These are phyloP conservation scores for Theileria orientalis DNA, from an alignment of 169 alveolate species.

Conservation along the genomic window DNA sequence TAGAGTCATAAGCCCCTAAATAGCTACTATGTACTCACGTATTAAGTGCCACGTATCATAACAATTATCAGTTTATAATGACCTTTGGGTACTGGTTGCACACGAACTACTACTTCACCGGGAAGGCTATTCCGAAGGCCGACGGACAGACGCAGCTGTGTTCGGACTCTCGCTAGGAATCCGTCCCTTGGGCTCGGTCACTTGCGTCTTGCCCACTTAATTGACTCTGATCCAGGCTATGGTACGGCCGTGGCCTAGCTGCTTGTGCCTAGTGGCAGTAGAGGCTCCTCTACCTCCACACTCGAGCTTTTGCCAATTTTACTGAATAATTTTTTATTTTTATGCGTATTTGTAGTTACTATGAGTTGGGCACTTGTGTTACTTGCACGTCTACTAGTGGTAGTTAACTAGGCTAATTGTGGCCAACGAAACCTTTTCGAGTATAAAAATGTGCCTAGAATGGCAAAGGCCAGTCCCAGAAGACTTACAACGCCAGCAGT, in stretches of 20 bases:
- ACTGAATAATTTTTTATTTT: too few relatives aligned
- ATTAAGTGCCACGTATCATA: too few relatives aligned
- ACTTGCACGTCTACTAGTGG: too few relatives aligned
- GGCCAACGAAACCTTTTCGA: slow-evolving; percentile 18
- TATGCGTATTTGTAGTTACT: too few relatives aligned
- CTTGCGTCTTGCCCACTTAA: not conserved
- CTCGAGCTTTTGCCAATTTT: too few relatives aligned
- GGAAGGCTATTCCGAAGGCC: slow-evolving; percentile 78
- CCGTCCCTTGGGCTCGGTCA: too few relatives aligned
- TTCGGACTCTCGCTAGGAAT: slow-evolving; percentile 64
- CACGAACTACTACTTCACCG: slow-evolving; percentile 81
- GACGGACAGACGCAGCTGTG: slow-evolving; percentile 80
- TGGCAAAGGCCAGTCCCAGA: not conserved
- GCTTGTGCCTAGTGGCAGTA: not conserved
- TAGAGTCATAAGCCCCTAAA: not conserved
- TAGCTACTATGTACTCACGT: not conserved
- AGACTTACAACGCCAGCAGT: slow-evolving; percentile 11
- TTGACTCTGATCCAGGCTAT: not conserved
- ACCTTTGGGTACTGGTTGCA: slow-evolving; percentile 77
- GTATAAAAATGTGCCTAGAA: slow-evolving; percentile 6
- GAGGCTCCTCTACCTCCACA: not conserved
- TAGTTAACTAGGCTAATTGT: too few relatives aligned
- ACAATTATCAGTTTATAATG: slow-evolving; percentile 61
- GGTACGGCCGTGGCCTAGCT: not conserved
- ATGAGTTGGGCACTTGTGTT: too few relatives aligned